Base-by-base conservation (phyloP, 768 basidiomycete genomes). In the Suillus cothurnatus region DNA sequence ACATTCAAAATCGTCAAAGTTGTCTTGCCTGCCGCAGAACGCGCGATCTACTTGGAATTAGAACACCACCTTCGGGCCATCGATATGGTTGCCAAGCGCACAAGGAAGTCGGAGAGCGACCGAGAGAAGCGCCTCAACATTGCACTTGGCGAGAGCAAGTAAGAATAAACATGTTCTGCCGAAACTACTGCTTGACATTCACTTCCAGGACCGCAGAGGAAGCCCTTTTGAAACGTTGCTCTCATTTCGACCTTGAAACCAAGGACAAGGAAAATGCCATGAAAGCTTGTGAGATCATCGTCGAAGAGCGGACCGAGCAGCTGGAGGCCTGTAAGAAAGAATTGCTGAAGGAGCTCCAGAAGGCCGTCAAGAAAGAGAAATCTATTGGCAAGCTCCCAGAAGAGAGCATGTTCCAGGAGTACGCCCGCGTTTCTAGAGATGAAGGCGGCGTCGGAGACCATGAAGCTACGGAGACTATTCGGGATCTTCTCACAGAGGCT, bases 241-340 rank as follows among this genome's bases (percentile, higher is more conserved):
- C 95, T 6, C 95, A 97, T 74, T 98, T 97, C 76, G 93, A 95
- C 69, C 82, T 95, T 39, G 92, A 94, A 62, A 86, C 85, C n/a
- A 86, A 84, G 67, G 84, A 81, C 38, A 81, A 80, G 64, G 85
- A 85, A 66, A 86, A 95, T 67, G 95, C 96, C 0, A 90, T 93
- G 86, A 91, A 91, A 71, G 94, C 95, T 4, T 97, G 96, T 76
- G 93, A 98, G 68, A 86, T 94, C 69, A 97, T 98, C 68, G 91
- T 96, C 65, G 77, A 85, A 65, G 92, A 94, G 70, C 92, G 95
- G 45, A 85, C 86, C 62, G 83, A 83, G 61, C 95, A 98, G 71
- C 81, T 94, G 56, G 86, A 91, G 52, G 88, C 89, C 53, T 97
- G 95, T 77, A 89, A 88, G 72, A 77, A 78, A 2, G 93, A 97